Percentiles rank a stretch among this genome's conserved stretches.
Conservation (phyloP, 768 basidiomycete genomes). For the Calvatia gigantea region DNA sequence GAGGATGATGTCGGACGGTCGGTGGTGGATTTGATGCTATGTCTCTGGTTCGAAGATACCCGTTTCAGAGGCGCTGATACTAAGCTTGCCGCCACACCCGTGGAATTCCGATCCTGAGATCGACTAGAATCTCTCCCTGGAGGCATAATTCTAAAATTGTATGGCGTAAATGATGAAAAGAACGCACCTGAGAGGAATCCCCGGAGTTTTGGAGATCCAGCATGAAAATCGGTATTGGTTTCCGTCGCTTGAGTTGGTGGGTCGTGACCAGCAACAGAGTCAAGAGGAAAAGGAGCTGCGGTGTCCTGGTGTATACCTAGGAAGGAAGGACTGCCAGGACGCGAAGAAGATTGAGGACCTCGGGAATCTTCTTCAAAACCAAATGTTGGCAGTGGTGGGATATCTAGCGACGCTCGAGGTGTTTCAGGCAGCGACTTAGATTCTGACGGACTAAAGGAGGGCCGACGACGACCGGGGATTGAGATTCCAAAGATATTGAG, state of each 20-base stretch:
- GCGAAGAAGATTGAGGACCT: slow-evolving; percentile 25
- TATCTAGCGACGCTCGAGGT: slow-evolving; percentile 18
- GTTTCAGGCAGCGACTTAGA: slow-evolving; percentile 29
- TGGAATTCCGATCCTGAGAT: slow-evolving; percentile 13
- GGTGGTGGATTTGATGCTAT: slow-evolving; percentile 19
- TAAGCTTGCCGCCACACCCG: slow-evolving; percentile 16
- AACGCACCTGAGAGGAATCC: slow-evolving; percentile 30
- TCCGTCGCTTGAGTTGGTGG: slow-evolving; percentile 11
- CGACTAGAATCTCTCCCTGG: slow-evolving; percentile 14
- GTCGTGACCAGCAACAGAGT: slow-evolving; percentile 23
- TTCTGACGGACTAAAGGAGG: slow-evolving; percentile 18
- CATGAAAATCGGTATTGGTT: neutral
- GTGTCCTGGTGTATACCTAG: slow-evolving; percentile 20
- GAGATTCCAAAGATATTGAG: slow-evolving; percentile 44
- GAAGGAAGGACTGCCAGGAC: slow-evolving; percentile 29
- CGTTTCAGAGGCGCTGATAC: slow-evolving; percentile 30
- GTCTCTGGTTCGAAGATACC: slow-evolving; percentile 24
- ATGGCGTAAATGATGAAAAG: neutral
- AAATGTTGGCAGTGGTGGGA: slow-evolving; percentile 22
- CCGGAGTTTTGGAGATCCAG: slow-evolving; percentile 24
- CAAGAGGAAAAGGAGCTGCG: slow-evolving; percentile 26
- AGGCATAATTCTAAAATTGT: neutral
- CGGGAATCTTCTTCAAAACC: slow-evolving; percentile 21
- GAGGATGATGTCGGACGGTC: slow-evolving; percentile 7
- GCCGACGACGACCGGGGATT: slow-evolving; percentile 29